These are phyloP conservation scores for Takashimella tepidaria DNA, from an alignment of 1,284 basidiomycete genomes.

Conservation along the genomic window DNA sequence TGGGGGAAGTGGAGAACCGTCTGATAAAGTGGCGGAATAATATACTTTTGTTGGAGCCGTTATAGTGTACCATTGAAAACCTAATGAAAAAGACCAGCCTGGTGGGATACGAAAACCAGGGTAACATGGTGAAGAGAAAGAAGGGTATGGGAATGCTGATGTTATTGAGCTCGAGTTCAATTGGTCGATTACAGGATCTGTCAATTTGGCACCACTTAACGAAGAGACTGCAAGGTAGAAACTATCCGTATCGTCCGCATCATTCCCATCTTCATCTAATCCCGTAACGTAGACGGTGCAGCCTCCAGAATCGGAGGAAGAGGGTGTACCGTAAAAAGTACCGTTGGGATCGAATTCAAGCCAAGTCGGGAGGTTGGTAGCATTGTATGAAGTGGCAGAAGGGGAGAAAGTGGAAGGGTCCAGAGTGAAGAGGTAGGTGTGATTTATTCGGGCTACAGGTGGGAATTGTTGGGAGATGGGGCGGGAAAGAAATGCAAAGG, in stretches of 20 bases:
- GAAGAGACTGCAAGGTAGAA: conserved; percentile 14
- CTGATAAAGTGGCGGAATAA: conserved; percentile 61
- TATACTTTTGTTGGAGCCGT: conserved; percentile 52
- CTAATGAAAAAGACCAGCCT: conserved; percentile 86
- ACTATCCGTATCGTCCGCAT: no score
- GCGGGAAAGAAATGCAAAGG: conserved; percentile 28
- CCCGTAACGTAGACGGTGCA: conserved; percentile 21
- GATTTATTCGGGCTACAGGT: conserved; percentile 38
- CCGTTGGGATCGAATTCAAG: conserved; percentile 32
- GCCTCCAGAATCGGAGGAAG: conserved; percentile 22
- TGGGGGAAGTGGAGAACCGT: conserved; percentile 64
- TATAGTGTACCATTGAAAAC: conserved; percentile 68
- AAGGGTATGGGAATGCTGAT: conserved; percentile 56
- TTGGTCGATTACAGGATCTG: conserved; percentile 17
- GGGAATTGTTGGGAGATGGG: conserved; percentile 44
- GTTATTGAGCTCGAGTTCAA: conserved; percentile 19
- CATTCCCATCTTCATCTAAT: background rate
- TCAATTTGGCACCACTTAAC: conserved; percentile 5
- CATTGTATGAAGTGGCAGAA: conserved; percentile 27
- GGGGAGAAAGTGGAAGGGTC: conserved; percentile 40
- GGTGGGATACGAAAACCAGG: conserved; percentile 71
- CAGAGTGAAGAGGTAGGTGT: conserved; percentile 40
- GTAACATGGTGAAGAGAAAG: conserved; percentile 56
- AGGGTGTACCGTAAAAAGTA: conserved; percentile 22
- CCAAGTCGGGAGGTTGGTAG: conserved; percentile 49